Percentiles rank a stretch among this genome's conserved stretches.
These are phyloP conservation scores for Litchi chinensis DNA, from an alignment of 345 rosid genomes.

Conservation along the genomic window DNA sequence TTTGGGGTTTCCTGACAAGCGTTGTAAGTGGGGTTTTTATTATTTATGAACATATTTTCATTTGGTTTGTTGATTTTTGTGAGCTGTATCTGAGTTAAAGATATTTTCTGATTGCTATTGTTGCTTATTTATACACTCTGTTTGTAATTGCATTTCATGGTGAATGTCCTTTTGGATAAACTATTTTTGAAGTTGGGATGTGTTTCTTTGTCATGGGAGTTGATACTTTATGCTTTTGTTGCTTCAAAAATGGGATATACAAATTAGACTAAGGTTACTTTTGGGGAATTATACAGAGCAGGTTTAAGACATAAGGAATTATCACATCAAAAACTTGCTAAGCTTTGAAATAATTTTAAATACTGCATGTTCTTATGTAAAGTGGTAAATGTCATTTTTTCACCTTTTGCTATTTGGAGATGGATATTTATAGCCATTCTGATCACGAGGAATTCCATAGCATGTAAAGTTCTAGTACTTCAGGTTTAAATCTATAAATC, in stretches of 20 bases:
- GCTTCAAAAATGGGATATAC: not conserved
- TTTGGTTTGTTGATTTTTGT: not conserved
- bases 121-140: not conserved
- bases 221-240: not conserved
- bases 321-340: too few relatives aligned
- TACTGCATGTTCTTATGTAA: not conserved
- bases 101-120: not conserved
- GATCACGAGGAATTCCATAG: not conserved
- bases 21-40: constrained; percentile 50
- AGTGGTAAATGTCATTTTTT: not conserved
- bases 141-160: not conserved
- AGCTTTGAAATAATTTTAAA: not conserved
- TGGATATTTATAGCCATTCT: not conserved
- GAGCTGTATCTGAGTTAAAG: not conserved
- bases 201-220: not conserved
- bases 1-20: constrained; percentile 76
- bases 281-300: not conserved
- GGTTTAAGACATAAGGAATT: too few relatives aligned
- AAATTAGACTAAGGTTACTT: not conserved
- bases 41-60: not conserved
- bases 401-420: not conserved
- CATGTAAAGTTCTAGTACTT: not conserved
- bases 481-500: not conserved
- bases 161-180: not conserved
- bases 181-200: not conserved